Conservation (phyloP, 768 basidiomycete species). For the Nidula microcarpa region DNA sequence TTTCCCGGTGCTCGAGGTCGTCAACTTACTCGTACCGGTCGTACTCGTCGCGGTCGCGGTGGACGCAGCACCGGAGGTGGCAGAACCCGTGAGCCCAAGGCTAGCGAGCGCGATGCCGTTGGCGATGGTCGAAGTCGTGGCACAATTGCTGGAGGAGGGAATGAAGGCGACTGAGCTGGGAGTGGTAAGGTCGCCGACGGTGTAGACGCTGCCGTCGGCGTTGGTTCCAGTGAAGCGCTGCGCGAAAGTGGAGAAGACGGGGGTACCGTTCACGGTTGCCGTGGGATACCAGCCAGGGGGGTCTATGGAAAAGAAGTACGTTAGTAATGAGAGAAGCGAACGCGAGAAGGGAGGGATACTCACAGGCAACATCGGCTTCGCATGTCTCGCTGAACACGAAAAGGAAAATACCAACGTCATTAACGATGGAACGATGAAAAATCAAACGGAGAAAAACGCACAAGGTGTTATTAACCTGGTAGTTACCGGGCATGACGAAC, state of each 20-base stretch:
- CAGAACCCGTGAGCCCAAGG: conserved; percentile 13
- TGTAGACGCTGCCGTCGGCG: conserved; percentile 27
- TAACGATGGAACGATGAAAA: neutral
- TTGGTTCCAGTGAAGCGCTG: conserved; percentile 37
- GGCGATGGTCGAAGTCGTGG: conserved; percentile 28
- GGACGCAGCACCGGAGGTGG: conserved; percentile 6
- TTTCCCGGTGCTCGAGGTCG: neutral
- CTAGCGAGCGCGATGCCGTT: conserved; percentile 31
- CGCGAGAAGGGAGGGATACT: conserved; percentile 4
- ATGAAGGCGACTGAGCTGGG: conserved; percentile 29
- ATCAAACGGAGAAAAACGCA: conserved; percentile 12
- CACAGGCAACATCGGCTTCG: conserved; percentile 41
- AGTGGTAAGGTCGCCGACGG: conserved; percentile 35
- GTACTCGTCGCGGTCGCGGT: neutral
- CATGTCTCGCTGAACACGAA: conserved; percentile 28
- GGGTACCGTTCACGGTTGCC: conserved; percentile 29
- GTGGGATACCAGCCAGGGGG: conserved; percentile 46
- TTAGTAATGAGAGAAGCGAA: neutral
- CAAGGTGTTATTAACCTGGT: conserved; percentile 39
- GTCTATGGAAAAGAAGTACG: conserved; percentile 13
- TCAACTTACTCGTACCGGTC: neutral
- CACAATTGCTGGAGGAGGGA: conserved; percentile 37
- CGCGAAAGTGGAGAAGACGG: conserved; percentile 39
- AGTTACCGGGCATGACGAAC: conserved; percentile 46
- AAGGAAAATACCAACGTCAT: neutral